Conservation (phyloP, 768 basidiomycete genomes). For the Mycena indigotica region DNA sequence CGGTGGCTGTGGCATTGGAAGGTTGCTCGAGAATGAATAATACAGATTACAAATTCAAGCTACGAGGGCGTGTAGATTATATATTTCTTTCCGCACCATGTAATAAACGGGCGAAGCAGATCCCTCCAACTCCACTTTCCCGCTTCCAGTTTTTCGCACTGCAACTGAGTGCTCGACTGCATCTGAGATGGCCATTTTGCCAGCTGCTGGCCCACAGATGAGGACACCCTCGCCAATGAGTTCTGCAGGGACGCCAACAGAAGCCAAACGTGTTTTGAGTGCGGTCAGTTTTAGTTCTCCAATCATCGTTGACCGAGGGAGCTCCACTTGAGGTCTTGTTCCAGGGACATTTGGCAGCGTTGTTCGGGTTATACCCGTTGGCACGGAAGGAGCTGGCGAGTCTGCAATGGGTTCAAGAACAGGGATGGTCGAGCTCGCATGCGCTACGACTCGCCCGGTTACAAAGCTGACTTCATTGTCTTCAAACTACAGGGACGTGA, state of each 20-base stretch:
- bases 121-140: conserved; percentile 88
- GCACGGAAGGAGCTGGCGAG: conserved; percentile 32
- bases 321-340: conserved; percentile 61
- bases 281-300: conserved; percentile 93
- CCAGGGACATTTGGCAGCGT: conserved; percentile 53
- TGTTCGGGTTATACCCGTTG: conserved; percentile 24
- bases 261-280: conserved; percentile 77
- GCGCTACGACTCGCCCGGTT: conserved; percentile 81
- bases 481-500: conserved; percentile 92
- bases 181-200: conserved; percentile 42
- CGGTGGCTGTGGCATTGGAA: too few relatives aligned
- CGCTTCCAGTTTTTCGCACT: conserved; percentile 84
- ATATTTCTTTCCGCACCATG: conserved; percentile 85
- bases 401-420: conserved; percentile 68
- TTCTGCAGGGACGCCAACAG: conserved; percentile 83
- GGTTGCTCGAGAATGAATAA: not conserved
- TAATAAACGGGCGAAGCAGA: conserved; percentile 88
- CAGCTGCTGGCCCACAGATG: conserved; percentile 73
- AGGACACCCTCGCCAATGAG: conserved; percentile 97
- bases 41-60: conserved; percentile 38
- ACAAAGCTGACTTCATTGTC: conserved; percentile 97
- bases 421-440: conserved; percentile 87
- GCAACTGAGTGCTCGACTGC: conserved; percentile 71
- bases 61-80: conserved; percentile 87
- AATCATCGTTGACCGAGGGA: conserved; percentile 94